Evolutionary conservation across 2,329 filamentous ascomycete species (phyloP).

Genomic region (Corynespora cassiicola): DNA sequence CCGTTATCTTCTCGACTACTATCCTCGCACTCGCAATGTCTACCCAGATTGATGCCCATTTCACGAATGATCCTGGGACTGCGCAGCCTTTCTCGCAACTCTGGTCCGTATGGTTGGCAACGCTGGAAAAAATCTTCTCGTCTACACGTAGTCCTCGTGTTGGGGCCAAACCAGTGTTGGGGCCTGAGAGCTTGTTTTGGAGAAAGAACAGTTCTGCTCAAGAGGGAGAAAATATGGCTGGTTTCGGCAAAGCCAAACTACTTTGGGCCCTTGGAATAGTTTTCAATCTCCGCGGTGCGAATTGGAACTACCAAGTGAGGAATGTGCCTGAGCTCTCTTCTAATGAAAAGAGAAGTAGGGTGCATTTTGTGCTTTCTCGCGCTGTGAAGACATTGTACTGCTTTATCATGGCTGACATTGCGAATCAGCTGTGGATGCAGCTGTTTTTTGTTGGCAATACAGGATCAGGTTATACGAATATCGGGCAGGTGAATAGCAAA

Average conservation of each 20-base stretch:
- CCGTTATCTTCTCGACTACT: not conserved
- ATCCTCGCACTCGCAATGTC: conserved; percentile 8
- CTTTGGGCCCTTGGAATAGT: conserved; percentile 13
- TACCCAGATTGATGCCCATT: conserved; percentile 3
- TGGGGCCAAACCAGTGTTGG: no score
- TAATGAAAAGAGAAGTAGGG: conserved; percentile 1
- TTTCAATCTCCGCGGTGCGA: conserved; percentile 12
- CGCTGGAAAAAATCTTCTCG: conserved; percentile 10
- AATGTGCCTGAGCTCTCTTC: conserved; percentile 11
- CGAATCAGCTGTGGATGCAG: conserved; percentile 3
- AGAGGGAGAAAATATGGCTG: conserved; percentile 12
- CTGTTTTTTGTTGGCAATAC: conserved; percentile 8
- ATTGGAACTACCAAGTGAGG: conserved; percentile 17
- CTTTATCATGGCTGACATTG: conserved; percentile 12
- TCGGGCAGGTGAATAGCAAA: conserved; percentile 13
- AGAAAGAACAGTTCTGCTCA: conserved; percentile 4
- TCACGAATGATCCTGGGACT: conserved; percentile 3
- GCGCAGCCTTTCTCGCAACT: conserved; percentile 9
- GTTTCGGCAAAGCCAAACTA: no score
- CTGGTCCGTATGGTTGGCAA: conserved; percentile 15
- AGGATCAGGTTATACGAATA: not conserved
- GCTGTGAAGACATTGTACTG: conserved; percentile 2
- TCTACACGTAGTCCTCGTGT: no score
- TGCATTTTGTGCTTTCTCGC: conserved; percentile 6
- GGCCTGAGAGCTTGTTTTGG: conserved; percentile 12